Base-by-base conservation (phyloP, 768 basidiomycete genomes). In the Pholiota conissans region DNA sequence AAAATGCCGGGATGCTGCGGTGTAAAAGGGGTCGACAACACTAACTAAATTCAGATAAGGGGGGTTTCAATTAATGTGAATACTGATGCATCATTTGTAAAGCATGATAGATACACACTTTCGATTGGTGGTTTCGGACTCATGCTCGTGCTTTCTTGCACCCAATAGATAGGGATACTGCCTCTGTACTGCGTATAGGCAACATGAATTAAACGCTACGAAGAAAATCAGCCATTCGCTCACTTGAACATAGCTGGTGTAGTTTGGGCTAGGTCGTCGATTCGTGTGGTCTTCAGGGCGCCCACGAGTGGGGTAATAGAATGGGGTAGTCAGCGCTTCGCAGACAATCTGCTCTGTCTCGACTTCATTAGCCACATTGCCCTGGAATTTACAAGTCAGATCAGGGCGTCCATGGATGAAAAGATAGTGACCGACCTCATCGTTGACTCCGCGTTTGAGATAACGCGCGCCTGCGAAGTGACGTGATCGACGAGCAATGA, bases 301-400 rank as follows among this genome's bases (percentile, higher is more conserved):
- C 13, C 74, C 74, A 37, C 75, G 71, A 10, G 78, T 74, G 8
- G 91, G 91, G 62, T 81, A 89, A 68, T 94, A 93, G 69, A 97
- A 95, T 0, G 94, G 85, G 0, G 94, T 95, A 0, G 91, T 95
- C 5, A 92, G 69, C 0, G 91, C 90, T 67, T 96, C 95, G 7
- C 89, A 90, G 0, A 96, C 93, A 50, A 99, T 96, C 67, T 99
- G 97, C 69, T 99, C 97, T 0, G 95, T 97, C 73, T 99, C 97
- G 1, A 99, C 97, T 71, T 98, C 97, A 67, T 99, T 99, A 2
- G 96, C 96, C 9, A 98, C 96, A 68, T 95, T 93, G 3, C 97
- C 97, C 94, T 97, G 60, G n/a, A 18, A 32, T 8, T 10, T 22
- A 35, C 20, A 28, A 27, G 42, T 24, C 2, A 45, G 22, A 45